Base-by-base conservation (phyloP, 2,329 filamentous ascomycete genomes). In the Colletotrichum sp. region DNA sequence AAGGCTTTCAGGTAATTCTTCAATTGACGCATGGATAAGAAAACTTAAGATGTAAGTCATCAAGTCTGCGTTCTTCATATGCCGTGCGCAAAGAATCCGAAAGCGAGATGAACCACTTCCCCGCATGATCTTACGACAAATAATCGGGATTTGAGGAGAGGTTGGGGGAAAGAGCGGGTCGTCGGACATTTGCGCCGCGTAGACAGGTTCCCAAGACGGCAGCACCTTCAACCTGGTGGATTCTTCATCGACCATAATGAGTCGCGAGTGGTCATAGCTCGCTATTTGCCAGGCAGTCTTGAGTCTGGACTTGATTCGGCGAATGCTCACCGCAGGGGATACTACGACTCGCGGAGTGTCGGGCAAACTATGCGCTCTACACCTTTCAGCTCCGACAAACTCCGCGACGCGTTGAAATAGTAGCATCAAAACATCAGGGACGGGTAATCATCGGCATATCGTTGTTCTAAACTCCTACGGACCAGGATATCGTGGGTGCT, bases 121-220 rank as follows among this genome's bases (percentile, higher is more conserved):
- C 55, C 55, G 55, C 55, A 59, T 28, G 55, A 59, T 59, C 55
- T 59, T 59, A 59, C 55, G 55, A 59, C 55, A 28, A 30, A 60
- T 28, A 12, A 61, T 61, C 59, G n/a, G n/a, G 28, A 25, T 61
- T 61, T 52, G 44, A 52, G 44, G 44, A 52, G 3, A 52, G 44
- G 44, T 22, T 25, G 44, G 59, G 28, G 19, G 30, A 13, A 34
- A 61, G 27, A 34, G 44, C 44, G 44, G 19, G 19, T 61, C 59
- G 19, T 61, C 59, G 59, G 44, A 34, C 30, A 61, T n/a, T 34
- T 61, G 16, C 32, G 28, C 19, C 28, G n/a, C n/a, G 28, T 61
- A 30, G 59, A 22, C 11, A 61, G 22, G 28, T 61, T 61, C 28
- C n/a, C 11, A 61, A 32, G 9, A 32, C 12, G n/a, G 59, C 44